Evolutionary conservation across 257 asterid genomes (phyloP).

Genomic region (Fraxinus pennsylvanica): DNA sequence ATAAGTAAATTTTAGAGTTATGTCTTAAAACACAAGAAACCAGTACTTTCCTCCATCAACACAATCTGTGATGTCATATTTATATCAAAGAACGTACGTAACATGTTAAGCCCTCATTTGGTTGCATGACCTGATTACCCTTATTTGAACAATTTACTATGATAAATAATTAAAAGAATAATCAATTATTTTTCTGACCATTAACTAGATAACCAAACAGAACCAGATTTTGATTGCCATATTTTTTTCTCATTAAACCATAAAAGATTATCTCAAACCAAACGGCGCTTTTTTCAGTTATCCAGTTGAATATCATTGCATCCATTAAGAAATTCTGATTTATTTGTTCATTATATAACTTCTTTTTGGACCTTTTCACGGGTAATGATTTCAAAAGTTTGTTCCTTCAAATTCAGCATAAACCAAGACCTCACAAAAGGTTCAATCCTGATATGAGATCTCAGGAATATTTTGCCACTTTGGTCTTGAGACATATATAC

Average conservation of each 20-base stretch:
- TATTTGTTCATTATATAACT: background rate
- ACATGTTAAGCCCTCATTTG: conserved; percentile 9
- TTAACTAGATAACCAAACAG: conserved; percentile 1
- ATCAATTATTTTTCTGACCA: conserved; percentile 8
- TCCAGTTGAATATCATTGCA: background rate
- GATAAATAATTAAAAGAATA: background rate
- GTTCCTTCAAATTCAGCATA: background rate
- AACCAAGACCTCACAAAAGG: background rate
- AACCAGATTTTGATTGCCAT: background rate
- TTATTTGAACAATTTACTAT: background rate
- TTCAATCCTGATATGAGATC: background rate
- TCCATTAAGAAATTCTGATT: background rate
- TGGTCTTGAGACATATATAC: background rate
- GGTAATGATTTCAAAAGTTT: background rate
- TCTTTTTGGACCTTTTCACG: background rate
- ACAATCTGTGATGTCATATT: background rate
- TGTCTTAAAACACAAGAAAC: background rate
- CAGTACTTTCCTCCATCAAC: background rate
- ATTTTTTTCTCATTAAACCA: background rate
- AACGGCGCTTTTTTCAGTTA: background rate
- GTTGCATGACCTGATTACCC: background rate
- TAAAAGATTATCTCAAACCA: background rate
- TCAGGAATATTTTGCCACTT: conserved; percentile 2
- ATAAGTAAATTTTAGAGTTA: background rate
- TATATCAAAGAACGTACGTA: conserved; percentile 9